These are phyloP conservation scores for Paramecium pentaurelia DNA, from an alignment of 73 alveolate genomes.

Conservation along the genomic window DNA sequence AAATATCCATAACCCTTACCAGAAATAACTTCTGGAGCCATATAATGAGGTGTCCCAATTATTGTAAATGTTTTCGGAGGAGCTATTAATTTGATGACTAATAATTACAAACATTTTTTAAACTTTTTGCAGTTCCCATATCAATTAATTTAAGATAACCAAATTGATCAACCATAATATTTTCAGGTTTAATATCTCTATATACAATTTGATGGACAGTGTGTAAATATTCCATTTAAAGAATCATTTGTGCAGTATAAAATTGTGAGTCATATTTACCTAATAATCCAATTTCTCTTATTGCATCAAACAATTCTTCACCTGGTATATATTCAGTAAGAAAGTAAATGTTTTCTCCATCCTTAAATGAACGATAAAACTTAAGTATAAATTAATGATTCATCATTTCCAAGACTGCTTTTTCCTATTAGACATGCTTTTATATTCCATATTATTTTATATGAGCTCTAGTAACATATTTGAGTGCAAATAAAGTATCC, in stretches of 20 bases:
- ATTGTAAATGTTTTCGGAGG: slow-evolving; percentile 55
- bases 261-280: slow-evolving; percentile 49
- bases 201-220: slow-evolving; percentile 51
- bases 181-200: slow-evolving; percentile 64
- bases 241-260: slow-evolving; percentile 48
- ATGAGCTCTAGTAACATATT: slow-evolving; percentile 75
- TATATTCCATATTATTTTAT: slow-evolving; percentile 64
- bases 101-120: background rate
- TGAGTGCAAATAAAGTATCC: slow-evolving; percentile 73
- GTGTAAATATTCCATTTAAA: slow-evolving; percentile 52
- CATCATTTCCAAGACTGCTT: slow-evolving; percentile 55
- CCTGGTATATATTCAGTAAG: slow-evolving; percentile 67
- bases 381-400: slow-evolving; percentile 67
- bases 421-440: slow-evolving; percentile 68
- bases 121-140: slow-evolving; percentile 61
- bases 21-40: slow-evolving; percentile 67
- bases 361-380: slow-evolving; percentile 64
- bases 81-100: background rate
- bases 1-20: slow-evolving; percentile 59
- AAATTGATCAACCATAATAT: slow-evolving; percentile 58
- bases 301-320: slow-evolving; percentile 64
- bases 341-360: slow-evolving; percentile 64
- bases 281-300: slow-evolving; percentile 61
- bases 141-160: slow-evolving; percentile 60
- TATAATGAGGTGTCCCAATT: slow-evolving; percentile 63